Evolutionary conservation across 2,329 filamentous ascomycete species (phyloP).

Genomic region (Dactylellina leptospora): DNA sequence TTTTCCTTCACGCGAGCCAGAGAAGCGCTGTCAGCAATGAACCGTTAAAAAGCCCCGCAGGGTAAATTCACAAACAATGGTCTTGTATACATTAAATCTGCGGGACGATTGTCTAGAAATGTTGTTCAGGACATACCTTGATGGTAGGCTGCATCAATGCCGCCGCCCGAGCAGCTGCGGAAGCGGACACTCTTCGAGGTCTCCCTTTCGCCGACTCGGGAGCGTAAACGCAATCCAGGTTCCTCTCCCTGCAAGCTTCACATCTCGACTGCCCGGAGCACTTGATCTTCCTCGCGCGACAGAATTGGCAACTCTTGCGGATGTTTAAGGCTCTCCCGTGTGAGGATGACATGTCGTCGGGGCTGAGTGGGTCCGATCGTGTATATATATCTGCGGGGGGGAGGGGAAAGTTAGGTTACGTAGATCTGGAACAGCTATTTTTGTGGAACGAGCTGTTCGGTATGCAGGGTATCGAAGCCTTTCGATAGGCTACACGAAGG

Average conservation of each 20-base stretch:
- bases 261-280: slow-evolving; percentile 50
- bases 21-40: slow-evolving; percentile 21
- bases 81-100: too few species aligned
- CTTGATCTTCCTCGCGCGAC: slow-evolving; percentile 47
- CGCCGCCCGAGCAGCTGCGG: slow-evolving; percentile 43
- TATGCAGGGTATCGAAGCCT: neutral
- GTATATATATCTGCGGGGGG: too few species aligned
- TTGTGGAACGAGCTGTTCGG: too few species aligned
- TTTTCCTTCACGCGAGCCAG: slow-evolving; percentile 19
- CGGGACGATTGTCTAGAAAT: neutral
- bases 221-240: slow-evolving; percentile 50
- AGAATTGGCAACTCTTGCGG: slow-evolving; percentile 52
- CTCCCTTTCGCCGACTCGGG: slow-evolving; percentile 50
- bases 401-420: slow-evolving; percentile 9
- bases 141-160: slow-evolving; percentile 48
- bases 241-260: slow-evolving; percentile 50
- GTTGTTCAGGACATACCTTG: slow-evolving; percentile 20
- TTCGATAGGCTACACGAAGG: neutral
- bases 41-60: neutral
- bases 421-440: slow-evolving; percentile 19
- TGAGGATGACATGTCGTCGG: slow-evolving; percentile 35
- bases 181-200: slow-evolving; percentile 44
- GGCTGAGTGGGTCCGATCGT: slow-evolving; percentile 31
- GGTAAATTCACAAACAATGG: too few species aligned
- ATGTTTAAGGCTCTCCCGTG: slow-evolving; percentile 40